Evolutionary conservation across 805 yeast genomes (phyloP).

Genomic region (Candida namnaoensis): DNA sequence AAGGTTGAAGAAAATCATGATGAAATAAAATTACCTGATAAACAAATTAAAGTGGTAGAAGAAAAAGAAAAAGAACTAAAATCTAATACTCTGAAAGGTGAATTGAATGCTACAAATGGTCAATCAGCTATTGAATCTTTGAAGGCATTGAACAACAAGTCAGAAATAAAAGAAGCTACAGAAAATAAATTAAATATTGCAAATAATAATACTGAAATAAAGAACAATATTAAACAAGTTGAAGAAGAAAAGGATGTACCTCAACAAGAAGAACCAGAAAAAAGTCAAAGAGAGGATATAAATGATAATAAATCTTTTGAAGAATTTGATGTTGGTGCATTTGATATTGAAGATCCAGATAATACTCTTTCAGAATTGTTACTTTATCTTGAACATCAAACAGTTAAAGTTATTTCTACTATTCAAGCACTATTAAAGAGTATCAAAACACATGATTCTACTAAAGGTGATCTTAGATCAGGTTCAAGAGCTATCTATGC

Average conservation of each 20-base stretch:
- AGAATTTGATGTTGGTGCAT: conserved; percentile 62
- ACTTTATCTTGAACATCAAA: conserved; percentile 84
- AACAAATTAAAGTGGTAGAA: too few relatives aligned
- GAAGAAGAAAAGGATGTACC: too few relatives aligned
- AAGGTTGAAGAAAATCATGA: too few relatives aligned
- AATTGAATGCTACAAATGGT: background rate
- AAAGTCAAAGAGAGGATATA: background rate
- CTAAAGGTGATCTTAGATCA: conserved; percentile 62
- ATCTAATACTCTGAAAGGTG: too few relatives aligned
- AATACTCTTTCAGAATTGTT: conserved; percentile 79
- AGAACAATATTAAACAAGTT: too few relatives aligned
- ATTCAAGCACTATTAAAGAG: conserved; percentile 76
- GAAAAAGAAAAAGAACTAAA: too few relatives aligned
- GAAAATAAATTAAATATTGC: too few relatives aligned
- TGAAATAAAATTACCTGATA: too few relatives aligned
- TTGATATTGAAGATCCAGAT: conserved; percentile 81
- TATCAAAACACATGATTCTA: conserved; percentile 68
- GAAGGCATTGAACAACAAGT: too few relatives aligned
- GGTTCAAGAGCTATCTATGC: conserved; percentile 70
- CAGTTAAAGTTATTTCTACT: conserved; percentile 83
- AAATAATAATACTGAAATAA: too few relatives aligned
- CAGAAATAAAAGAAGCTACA: too few relatives aligned
- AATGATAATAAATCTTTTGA: conserved; percentile 6
- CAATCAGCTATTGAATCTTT: background rate
- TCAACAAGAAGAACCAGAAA: too few relatives aligned